Evolutionary conservation across 306 rosid genomes (phyloP).

Genomic region (Trichosanthes cucumerina): DNA sequence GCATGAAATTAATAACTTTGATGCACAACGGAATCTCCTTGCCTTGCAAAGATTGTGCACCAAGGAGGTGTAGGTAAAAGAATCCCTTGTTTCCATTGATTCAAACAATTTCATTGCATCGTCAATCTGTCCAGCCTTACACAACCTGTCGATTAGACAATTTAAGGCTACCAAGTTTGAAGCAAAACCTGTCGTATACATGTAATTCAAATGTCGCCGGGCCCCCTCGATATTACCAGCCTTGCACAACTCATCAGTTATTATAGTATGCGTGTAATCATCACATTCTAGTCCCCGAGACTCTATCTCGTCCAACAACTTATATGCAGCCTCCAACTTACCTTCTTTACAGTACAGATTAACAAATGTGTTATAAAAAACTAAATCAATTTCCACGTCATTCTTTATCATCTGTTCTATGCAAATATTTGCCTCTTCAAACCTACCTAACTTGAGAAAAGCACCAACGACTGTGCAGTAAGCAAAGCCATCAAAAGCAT

Average conservation of each 20-base stretch:
- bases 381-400: conserved; percentile 51
- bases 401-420: conserved; percentile 31
- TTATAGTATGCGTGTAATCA: conserved; percentile 54
- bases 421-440: conserved; percentile 43
- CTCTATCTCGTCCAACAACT: conserved; percentile 51
- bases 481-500: conserved; percentile 53
- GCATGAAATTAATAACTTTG: conserved; percentile 46
- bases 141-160: conserved; percentile 60
- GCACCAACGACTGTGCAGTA: conserved; percentile 65
- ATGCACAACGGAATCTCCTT: conserved; percentile 40
- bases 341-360: conserved; percentile 54
- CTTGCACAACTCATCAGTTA: conserved; percentile 57
- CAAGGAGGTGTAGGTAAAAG: conserved; percentile 48
- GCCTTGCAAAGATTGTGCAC: conserved; percentile 72
- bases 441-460: conserved; percentile 48
- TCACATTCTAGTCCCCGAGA: conserved; percentile 49
- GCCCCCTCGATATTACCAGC: conserved; percentile 45
- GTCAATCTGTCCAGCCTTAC: conserved; percentile 69
- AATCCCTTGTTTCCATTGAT: conserved; percentile 58
- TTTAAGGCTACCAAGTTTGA: conserved; percentile 58
- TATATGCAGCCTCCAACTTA: conserved; percentile 46
- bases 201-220: conserved; percentile 35
- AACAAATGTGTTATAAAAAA: conserved; percentile 51
- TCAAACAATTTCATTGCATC: conserved; percentile 52
- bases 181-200: conserved; percentile 40